A percentile compares a stretch with the other conserved stretches of the same genome.
phyloP scores from a whole-genome alignment of 257 asterid genomes.

The Ocimum tenuiflorum region DNA sequence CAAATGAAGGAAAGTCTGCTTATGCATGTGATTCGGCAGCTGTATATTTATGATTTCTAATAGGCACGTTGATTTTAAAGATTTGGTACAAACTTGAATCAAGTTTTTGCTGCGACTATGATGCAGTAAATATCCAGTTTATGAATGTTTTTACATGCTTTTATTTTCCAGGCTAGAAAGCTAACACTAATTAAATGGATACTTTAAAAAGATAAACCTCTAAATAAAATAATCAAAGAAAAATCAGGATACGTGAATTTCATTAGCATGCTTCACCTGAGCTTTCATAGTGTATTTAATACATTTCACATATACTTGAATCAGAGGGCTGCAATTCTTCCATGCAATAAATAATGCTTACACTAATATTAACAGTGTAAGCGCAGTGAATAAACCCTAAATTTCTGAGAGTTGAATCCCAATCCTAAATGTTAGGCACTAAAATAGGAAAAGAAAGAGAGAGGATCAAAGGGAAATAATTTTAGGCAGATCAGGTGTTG shows the following conservation, averaged over 20 bases:
- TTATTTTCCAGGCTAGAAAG: too few relatives aligned
- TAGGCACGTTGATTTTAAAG: background rate
- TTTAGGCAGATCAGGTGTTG: background rate
- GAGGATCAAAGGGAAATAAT: background rate
- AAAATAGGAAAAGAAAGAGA: background rate
- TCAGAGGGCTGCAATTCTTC: background rate
- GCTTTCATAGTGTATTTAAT: background rate
- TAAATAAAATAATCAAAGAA: background rate
- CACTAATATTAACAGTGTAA: background rate
- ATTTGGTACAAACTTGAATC: background rate
- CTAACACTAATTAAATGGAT: too few relatives aligned
- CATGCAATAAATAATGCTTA: conserved; percentile 2
- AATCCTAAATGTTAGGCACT: background rate
- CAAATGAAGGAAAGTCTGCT: background rate
- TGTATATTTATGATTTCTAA: background rate
- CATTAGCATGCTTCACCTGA: background rate
- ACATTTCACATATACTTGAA: background rate
- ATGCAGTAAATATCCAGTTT: background rate
- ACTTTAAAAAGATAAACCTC: background rate
- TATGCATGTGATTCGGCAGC: conserved; percentile 10
- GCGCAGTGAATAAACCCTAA: background rate
- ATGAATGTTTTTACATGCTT: too few relatives aligned
- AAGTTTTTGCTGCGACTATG: background rate
- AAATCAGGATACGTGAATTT: background rate
- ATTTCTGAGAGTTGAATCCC: conserved; percentile 4